Evolutionary conservation across 768 basidiomycete species (phyloP), one percentile per base, ranked within the genome.

Genomic region (Agaricus sinodeliciosus): DNA sequence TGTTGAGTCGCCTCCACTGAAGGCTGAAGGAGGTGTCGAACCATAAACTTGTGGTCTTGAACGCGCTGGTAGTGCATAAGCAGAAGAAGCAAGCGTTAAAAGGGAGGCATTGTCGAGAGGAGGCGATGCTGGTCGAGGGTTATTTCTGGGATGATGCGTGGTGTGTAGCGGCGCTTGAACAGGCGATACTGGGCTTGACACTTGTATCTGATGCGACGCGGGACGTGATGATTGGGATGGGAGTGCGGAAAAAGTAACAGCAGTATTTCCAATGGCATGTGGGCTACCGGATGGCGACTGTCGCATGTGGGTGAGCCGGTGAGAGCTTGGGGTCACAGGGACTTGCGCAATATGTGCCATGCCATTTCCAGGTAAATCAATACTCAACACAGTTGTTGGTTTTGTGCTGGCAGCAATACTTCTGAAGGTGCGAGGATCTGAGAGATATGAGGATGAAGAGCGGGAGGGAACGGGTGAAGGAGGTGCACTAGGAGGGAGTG

Each of bases 261-360:
- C 84, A 27, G 52, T 18, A 45, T 40, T 52, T 9, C 51, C 44
- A 13, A 26, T 31, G 25, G 2, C 34, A 51, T 51, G 40, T n/a
- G 43, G 50, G 31, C 76, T 71, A 15, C 76, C 77, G 6, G 79
- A 73, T 19, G 85, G 84, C 19, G 81, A 77, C 43, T 80, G 75
- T 22, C 87, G 79, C 9, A 76, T 73, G 63, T 89, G 86, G 16
- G 76, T 72, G 45, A 84, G 69, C 45, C 87, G 79, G 56, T 77
- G 74, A 4, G 79, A 70, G 7, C 74, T 70, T 0, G 84, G 79
- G 22, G 86, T 84, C 34, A 72, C 62, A 37, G 89, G 83, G 9
- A 82, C 90, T 63, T 95, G 89, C 5, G 93, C 93, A 59, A 95
- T 95, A 67, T 95, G 92, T 0, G 87, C 93, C 76, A 93, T 84